Evolutionary conservation across 2,329 filamentous ascomycete genomes (phyloP).

Genomic region (Akanthomyces muscarius): DNA sequence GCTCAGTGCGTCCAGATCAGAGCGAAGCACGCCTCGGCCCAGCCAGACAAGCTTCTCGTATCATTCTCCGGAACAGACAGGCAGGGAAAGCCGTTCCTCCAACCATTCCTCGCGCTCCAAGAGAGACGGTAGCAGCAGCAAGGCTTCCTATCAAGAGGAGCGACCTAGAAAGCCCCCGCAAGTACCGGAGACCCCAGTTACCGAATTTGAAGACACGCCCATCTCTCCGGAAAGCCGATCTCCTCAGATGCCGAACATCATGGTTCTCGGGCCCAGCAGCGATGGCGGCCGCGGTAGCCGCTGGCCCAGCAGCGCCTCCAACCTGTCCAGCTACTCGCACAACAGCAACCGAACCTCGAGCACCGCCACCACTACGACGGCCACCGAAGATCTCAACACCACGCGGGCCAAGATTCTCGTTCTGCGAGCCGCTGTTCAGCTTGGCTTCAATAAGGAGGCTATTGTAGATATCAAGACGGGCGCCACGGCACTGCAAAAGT

Average conservation of each 20-base stretch:
- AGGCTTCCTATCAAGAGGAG: conserved; percentile 44
- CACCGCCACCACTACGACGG: conserved; percentile 66
- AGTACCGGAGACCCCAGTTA: conserved; percentile 85
- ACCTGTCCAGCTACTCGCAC: conserved; percentile 75
- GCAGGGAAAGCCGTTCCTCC: conserved; percentile 46
- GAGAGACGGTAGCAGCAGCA: conserved; percentile 46
- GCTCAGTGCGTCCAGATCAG: conserved; percentile 71
- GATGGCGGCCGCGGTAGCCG: conserved; percentile 59
- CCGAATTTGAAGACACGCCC: conserved; percentile 88
- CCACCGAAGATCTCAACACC: conserved; percentile 71
- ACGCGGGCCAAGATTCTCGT: conserved; percentile 74
- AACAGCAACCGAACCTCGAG: conserved; percentile 62
- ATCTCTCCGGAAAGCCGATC: conserved; percentile 75
- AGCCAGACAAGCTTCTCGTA: conserved; percentile 69
- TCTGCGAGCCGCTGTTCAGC: conserved; percentile 79
- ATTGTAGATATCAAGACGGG: conserved; percentile 42
- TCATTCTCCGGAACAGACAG: conserved; percentile 45
- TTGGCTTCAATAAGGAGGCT: conserved; percentile 66
- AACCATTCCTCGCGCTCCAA: conserved; percentile 52
- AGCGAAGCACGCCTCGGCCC: conserved; percentile 78
- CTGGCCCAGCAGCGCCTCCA: conserved; percentile 80
- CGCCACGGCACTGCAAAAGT: conserved; percentile 61
- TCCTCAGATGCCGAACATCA: conserved; percentile 76
- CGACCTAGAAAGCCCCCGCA: conserved; percentile 44
- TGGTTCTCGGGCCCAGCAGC: conserved; percentile 71